Percentiles rank a stretch among this genome's conserved stretches.
These are phyloP conservation scores for Coniochaeta sp. DNA, from an alignment of 2,329 filamentous ascomycete species.

Conservation along the genomic window DNA sequence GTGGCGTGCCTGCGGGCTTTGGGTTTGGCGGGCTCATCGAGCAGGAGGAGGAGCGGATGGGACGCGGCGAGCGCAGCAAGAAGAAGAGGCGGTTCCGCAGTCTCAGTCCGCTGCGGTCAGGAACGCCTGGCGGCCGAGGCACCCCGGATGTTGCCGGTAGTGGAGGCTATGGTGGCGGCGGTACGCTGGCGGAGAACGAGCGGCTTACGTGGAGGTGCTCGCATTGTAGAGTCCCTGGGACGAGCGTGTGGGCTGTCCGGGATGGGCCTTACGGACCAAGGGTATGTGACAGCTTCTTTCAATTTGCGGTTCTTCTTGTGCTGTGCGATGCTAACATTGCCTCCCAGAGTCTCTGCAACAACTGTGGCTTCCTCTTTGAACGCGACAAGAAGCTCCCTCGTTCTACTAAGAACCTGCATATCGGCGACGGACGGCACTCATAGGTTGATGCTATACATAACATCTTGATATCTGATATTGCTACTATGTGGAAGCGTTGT, in stretches of 20 bases:
- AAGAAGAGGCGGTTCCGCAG: constrained; percentile 92
- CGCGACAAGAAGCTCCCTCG: constrained; percentile 76
- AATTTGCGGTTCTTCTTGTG: constrained; percentile 4
- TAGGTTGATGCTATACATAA: constrained; percentile 5
- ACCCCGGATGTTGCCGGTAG: constrained; percentile 70
- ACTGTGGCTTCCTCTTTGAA: constrained; percentile 85
- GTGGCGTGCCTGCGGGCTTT: constrained; percentile 57
- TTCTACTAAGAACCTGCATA: constrained; percentile 65
- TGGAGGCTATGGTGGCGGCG: constrained; percentile 60
- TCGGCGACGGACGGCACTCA: constrained; percentile 20
- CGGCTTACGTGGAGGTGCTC: constrained; percentile 77
- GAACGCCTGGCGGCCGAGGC: constrained; percentile 62
- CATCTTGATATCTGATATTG: neutral
- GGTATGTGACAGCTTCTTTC: constrained; percentile 43
- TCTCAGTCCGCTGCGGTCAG: constrained; percentile 65
- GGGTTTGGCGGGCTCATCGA: constrained; percentile 44
- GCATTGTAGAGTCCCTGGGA: constrained; percentile 83
- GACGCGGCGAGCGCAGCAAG: constrained; percentile 85
- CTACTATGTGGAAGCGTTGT: neutral
- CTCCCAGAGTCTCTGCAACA: constrained; percentile 75
- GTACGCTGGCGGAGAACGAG: constrained; percentile 68
- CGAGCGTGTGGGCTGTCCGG: constrained; percentile 87
- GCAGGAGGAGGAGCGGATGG: constrained; percentile 74
- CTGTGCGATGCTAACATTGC: constrained; percentile 11
- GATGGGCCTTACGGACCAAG: constrained; percentile 81